These are phyloP conservation scores for Cystofilobasidium capitatum DNA, from an alignment of 768 basidiomycete species.

Conservation along the genomic window DNA sequence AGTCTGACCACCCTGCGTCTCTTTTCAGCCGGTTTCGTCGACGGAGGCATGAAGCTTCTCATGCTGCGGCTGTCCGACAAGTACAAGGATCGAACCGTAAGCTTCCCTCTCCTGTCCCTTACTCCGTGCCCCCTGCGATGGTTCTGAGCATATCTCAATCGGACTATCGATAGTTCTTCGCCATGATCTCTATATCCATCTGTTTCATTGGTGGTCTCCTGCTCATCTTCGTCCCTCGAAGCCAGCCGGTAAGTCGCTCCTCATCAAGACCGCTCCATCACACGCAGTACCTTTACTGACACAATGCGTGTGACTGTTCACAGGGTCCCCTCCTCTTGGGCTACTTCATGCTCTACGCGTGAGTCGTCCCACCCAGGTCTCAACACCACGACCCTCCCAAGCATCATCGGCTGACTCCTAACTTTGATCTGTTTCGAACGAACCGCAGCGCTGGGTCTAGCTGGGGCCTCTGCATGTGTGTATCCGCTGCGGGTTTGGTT, in stretches of 20 bases:
- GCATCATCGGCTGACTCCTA: no score
- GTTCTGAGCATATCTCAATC: no score
- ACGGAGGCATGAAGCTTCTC: neutral
- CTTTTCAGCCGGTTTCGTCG: neutral
- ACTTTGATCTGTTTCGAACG: no score
- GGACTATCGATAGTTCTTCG: no score
- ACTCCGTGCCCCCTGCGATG: no score
- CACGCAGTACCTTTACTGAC: no score
- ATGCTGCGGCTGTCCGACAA: constrained; percentile 30
- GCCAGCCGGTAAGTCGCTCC: constrained; percentile 9
- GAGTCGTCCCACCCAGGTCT: no score
- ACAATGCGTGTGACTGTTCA: neutral
- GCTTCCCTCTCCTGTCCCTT: no score
- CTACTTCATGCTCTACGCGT: constrained; percentile 12
- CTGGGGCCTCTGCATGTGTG: constrained; percentile 29
- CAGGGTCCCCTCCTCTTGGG: constrained; percentile 23
- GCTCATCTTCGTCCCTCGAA: constrained; percentile 28
- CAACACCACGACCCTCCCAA: no score
- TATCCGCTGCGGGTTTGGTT: no score
- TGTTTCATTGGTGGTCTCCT: constrained; percentile 30
- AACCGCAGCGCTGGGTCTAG: constrained; percentile 27
- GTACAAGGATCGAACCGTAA: constrained; percentile 29
- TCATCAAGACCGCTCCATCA: no score
- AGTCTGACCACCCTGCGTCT: no score
- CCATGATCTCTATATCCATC: constrained; percentile 27